Percentiles rank a stretch among this genome's conserved stretches.
Conservation (phyloP, 208 protist species). For the Crithidia thermophila region DNA sequence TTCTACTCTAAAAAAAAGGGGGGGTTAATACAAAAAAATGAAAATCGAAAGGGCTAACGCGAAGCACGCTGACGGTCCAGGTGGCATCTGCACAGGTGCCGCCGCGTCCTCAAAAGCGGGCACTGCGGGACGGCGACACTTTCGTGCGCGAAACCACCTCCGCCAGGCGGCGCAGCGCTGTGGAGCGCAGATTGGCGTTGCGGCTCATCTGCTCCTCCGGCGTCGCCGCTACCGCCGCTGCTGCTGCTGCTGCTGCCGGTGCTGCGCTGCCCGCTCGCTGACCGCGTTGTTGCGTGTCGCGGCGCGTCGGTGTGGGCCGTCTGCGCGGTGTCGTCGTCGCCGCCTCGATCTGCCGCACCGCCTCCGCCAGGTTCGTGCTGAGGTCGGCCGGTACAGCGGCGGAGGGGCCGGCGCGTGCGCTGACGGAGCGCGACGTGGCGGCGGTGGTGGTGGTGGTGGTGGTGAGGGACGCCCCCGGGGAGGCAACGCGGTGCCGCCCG, state of each 20-base stretch:
- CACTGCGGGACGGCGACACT: conserved; percentile 26
- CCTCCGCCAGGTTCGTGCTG: conserved; percentile 11
- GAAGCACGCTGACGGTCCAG: neutral
- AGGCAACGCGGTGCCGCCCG: too few species aligned
- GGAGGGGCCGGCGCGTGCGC: neutral
- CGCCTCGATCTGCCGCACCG: conserved; percentile 27
- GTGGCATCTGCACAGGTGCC: too few species aligned
- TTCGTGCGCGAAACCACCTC: conserved; percentile 73
- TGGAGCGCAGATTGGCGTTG: conserved; percentile 37
- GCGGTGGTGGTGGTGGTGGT: neutral
- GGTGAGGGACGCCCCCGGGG: neutral
- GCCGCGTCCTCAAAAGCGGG: conserved; percentile 12
- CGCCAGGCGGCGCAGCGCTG: conserved; percentile 51
- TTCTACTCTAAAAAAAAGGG: too few species aligned
- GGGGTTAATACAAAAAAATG: conserved; percentile 5
- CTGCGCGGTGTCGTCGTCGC: conserved; percentile 10
- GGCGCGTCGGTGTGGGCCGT: conserved; percentile 9
- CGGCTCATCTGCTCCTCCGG: conserved; percentile 15
- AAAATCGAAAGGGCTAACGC: neutral
- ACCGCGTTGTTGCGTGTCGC: neutral
- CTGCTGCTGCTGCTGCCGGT: neutral
- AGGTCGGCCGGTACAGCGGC: neutral
- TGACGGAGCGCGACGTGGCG: neutral
- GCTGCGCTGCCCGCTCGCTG: neutral
- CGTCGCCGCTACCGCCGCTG: neutral